Base-by-base conservation (phyloP, 192 early-diverging fungal species). In the Thamnidium elegans region DNA sequence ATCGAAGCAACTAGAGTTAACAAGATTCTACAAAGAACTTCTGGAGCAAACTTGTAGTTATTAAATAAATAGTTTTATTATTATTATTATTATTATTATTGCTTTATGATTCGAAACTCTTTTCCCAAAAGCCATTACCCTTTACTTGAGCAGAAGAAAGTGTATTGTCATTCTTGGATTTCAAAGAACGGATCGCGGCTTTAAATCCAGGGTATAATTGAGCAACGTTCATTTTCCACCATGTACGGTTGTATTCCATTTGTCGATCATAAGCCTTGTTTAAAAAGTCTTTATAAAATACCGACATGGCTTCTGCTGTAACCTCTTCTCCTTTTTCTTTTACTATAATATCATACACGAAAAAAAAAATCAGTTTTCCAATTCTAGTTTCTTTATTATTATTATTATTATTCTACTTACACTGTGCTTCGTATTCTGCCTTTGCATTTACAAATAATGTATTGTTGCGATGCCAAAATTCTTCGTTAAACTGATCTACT, bases 1-100 rank as follows among this genome's bases (percentile, higher is more conserved):
- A 87, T 88, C 70, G 76, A 82, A 20, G 73, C 77, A 14, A 89
- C 89, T 31, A 73, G 77, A 39, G 72, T 79, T 47, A 91, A 89
- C 76, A 83, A 85, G 61, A 65, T 92, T 32, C 73, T 84, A 17
- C 46, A 71, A 59, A 71, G 54, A 20, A 13, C 23, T 17, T 56
- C 45, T 36, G 19, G 11, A 39, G 63, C 50, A 34, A 39, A 58
- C 34, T 23, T 58, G 15, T 66, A 66, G 0, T 14, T 8, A 26
- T 23, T 26, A 52, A 52, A 52, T 31, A 48, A 58, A 30, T 45
- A 36, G 13, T 65, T 43, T 17, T 65, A 54, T 43, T 53, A 51
- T 64, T 50, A 54, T 56, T 52, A 52, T 26, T 52, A 23, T 30
- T 39, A 13, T 61, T 8, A 26, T 30, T 3, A n/a, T 44, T 56